Percentiles rank a stretch among this genome's conserved stretches.
phyloP scores from a whole-genome alignment of 1,139 yeast genomes.

The Barnettozyma hawaiiensis region DNA sequence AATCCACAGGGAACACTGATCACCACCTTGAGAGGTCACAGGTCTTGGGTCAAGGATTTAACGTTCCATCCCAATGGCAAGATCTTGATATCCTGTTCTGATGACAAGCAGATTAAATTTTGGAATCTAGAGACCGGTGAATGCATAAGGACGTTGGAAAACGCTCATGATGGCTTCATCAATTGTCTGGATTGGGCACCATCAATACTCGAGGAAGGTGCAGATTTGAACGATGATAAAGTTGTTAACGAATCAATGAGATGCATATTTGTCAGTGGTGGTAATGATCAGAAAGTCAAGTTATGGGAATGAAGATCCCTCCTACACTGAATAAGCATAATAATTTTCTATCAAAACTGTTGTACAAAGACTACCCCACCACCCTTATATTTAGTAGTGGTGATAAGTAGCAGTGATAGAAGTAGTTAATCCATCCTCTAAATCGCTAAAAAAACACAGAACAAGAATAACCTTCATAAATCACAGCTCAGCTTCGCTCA shows the following conservation, averaged over 20 bases:
- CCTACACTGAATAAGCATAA: not conserved
- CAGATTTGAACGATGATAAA: conserved; percentile 18
- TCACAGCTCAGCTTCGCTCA: conserved; percentile 23
- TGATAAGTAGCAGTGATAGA: no score
- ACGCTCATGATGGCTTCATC: conserved; percentile 71
- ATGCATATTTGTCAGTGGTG: conserved; percentile 54
- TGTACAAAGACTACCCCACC: not conserved
- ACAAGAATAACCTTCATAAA: no score
- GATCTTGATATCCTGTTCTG: conserved; percentile 66
- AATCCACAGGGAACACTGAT: conserved; percentile 59
- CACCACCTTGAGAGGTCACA: conserved; percentile 61
- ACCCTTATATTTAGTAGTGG: no score
- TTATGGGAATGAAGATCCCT: conserved; percentile 40
- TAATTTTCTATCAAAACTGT: not conserved
- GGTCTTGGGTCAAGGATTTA: conserved; percentile 79
- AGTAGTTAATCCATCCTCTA: no score
- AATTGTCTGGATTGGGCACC: conserved; percentile 61
- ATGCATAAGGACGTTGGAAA: conserved; percentile 45
- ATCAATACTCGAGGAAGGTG: conserved; percentile 26
- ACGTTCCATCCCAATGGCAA: conserved; percentile 73
- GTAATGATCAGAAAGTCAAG: conserved; percentile 48
- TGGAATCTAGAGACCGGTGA: conserved; percentile 70
- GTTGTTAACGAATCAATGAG: conserved; percentile 37
- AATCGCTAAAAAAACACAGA: no score
- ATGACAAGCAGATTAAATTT: conserved; percentile 68